Evolutionary conservation across 2,329 filamentous ascomycete genomes (phyloP), one percentile per base, ranked within the genome.

Genomic region (Colletotrichum cordylinicola): DNA sequence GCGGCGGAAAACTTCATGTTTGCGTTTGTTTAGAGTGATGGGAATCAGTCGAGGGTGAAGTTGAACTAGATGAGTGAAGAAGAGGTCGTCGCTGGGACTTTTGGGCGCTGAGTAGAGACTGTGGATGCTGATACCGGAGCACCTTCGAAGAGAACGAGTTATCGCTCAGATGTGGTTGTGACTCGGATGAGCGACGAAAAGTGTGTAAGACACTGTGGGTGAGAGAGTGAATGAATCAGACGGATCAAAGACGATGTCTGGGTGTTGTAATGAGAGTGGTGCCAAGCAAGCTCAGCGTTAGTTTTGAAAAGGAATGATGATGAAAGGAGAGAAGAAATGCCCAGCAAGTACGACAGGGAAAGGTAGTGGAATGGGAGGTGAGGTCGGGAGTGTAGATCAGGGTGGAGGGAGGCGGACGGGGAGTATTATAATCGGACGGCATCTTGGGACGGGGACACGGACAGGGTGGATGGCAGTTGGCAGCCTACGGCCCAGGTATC

Each of bases 1-100:
- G 79, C 77, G 60, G 80, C 76, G 67, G 79, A 76, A 74, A 82
- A 79, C 80, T 86, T 87, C 86, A 87, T 87, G 66, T 21, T 80
- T 66, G 52, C 43, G 55, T 33, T 67, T 61, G 67, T 27, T 52
- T 52, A 16, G 56, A 35, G 10, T 16, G 67, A 64, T 65, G 60
- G 61, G 24, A 58, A 21, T 43, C 24, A 43, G 18, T 33, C 29
- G 21, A 24, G 31, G 64, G 27, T 67, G 21, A 33, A 13, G 61
- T 60, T 24, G 24, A 43, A 61, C 10, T 24, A 33, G 58, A 18
- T 4, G 13, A 39, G 43, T 18, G 52, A 56, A 21, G 65, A 65
- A 67, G 55, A 55, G 55, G 48, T 39, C 37, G 66, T 72, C 39
- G 58, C 48, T 61, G 39, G 43, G 67, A 61, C 48, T 75, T 43